Evolutionary conservation across 768 basidiomycete species (phyloP), one percentile per base, ranked within the genome.

Genomic region (Lentinula edodes): DNA sequence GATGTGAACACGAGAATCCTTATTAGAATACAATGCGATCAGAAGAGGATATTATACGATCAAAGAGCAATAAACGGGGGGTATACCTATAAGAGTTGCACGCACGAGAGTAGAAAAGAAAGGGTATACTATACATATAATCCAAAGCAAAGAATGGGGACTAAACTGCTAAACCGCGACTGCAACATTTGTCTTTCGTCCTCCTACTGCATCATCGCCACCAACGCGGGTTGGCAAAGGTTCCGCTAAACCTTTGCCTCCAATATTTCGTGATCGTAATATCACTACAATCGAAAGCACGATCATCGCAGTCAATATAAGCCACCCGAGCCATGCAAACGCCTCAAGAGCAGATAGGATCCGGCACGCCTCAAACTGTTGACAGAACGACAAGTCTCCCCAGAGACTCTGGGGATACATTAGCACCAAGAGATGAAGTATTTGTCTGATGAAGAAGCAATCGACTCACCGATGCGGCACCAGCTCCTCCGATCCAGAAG

Each of bases 401-500:
- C 58, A 59, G 6, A 59, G 34, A 48, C 18, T 39, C 58, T 59
- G n/a, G 3, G 43, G 6, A 42, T 23, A 12, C 23, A 28, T 41
- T 35, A 13, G 15, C 9, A 53, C 3, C 28, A 12, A 53, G 5
- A 16, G 36, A 28, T 28, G 28, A 28, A 28, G 28, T 28, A 28
- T 28, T 28, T 28, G 28, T 28, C 28, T 16, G 18, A 34, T 35
- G 5, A 34, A 16, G n/a, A 36, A 13, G 28, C 12, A 36, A 15
- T 57, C 4, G 51, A 76, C 88, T 63, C 68, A 90, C 90, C 0
- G 84, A 85, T 0, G 89, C 82, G 42, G 87, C 74, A 12, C 78
- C 83, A n/a, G 85, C 83, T 16, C 90, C 90, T 23, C 86, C 76
- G 6, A 91, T 78, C 87, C 88, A 91, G 67, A 91, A 82, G 38